phyloP scores from a whole-genome alignment of 176 grass and related monocot genomes.

The Oryza meyeriana region DNA sequence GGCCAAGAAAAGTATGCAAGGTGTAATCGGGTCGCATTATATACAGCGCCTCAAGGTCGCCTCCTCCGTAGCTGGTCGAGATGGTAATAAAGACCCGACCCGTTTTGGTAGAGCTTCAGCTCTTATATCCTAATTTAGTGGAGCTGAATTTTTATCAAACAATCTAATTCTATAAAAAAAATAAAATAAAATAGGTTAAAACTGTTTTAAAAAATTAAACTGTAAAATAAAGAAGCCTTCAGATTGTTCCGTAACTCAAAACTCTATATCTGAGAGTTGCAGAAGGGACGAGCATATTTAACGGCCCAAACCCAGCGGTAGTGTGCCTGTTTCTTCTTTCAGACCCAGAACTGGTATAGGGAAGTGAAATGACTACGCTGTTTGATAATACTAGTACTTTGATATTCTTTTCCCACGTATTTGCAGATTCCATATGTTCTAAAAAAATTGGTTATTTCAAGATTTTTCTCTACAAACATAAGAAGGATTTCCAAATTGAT shows the following conservation, averaged over 20 bases:
- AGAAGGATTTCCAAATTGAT: neutral
- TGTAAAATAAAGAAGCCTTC: neutral
- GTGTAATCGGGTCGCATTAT: rapidly evolving
- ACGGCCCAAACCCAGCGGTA: no score
- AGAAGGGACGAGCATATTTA: no score
- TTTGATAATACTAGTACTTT: no score
- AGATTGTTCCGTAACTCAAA: no score
- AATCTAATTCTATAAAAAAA: no score
- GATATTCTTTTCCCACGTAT: neutral
- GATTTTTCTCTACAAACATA: neutral
- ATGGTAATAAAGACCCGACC: neutral
- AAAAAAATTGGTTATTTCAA: neutral
- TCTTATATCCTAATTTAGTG: no score
- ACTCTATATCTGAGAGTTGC: no score
- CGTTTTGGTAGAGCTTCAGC: no score
- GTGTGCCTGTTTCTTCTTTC: no score
- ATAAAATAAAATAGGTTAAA: no score
- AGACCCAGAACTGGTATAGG: neutral
- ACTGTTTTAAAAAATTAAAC: no score
- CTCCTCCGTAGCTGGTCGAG: neutral
- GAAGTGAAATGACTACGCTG: neutral
- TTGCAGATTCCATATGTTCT: neutral
- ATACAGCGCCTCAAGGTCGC: neutral
- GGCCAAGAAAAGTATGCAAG: constrained; percentile 42
- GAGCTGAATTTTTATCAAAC: no score